phyloP scores from a whole-genome alignment of 192 early-diverging fungal species.

The Borealophlyctis nickersoniae region DNA sequence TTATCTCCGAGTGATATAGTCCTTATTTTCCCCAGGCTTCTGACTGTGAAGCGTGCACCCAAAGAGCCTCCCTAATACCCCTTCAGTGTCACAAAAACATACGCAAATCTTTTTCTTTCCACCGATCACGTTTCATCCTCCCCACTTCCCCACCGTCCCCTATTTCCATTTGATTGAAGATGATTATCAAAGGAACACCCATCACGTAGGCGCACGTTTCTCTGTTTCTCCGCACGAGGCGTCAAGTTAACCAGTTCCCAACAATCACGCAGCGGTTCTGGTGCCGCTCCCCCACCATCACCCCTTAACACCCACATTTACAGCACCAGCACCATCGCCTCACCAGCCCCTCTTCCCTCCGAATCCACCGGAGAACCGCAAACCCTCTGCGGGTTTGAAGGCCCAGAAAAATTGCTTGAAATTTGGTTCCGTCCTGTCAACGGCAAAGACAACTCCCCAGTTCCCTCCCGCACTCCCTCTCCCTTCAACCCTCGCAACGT shows the following conservation, averaged over 20 bases:
- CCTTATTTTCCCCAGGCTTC: constrained; percentile 9
- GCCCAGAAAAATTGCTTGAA: constrained; percentile 97
- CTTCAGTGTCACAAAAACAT: constrained; percentile 2
- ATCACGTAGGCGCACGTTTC: not conserved
- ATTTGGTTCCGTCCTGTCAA: constrained; percentile 83
- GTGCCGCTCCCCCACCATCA: not conserved
- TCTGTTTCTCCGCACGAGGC: too few species aligned
- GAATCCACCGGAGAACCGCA: constrained; percentile 28
- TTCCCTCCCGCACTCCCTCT: constrained; percentile 6
- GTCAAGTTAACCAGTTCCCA: not conserved
- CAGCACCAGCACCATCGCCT: constrained; percentile 10
- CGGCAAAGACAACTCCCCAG: constrained; percentile 24
- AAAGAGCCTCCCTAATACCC: constrained; percentile 26
- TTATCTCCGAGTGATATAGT: constrained; percentile 15
- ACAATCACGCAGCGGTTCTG: constrained; percentile 1
- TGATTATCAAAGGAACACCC: constrained; percentile 20
- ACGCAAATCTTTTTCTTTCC: not conserved
- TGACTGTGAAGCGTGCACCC: constrained; percentile 15
- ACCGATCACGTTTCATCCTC: too few species aligned
- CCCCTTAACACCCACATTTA: constrained; percentile 13
- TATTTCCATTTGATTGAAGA: not conserved
- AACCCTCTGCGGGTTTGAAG: constrained; percentile 78
- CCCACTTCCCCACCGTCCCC: not conserved
- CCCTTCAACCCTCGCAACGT: constrained; percentile 27
- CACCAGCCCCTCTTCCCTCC: constrained; percentile 17